Evolutionary conservation across 1,139 yeast genomes (phyloP), one percentile per base, ranked within the genome.

Genomic region (Suhomyces bribrorum): DNA sequence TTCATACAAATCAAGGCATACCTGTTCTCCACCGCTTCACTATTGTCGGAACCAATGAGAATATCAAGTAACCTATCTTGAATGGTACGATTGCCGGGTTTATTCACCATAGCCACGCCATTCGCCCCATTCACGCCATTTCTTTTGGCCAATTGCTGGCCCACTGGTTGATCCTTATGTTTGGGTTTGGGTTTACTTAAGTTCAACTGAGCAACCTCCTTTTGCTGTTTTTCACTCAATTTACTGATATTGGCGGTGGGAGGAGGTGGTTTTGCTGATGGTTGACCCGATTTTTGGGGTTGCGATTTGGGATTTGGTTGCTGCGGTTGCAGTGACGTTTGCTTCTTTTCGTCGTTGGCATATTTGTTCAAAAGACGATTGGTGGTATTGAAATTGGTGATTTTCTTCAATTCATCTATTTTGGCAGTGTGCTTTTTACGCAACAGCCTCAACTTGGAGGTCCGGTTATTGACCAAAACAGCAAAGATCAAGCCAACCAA

Each of bases 321-420:
- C 12, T 17, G 15, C 18, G 11, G 7, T 22, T 31, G 26, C 17
- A 12, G n/a, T 14, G 14, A 11, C 14, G 7, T n/a, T 14, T 17
- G 36, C 29, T 62, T 64, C 32, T 57, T 64, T 7, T 61, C 51
- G 5, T 72, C 78, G 33, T 68, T 65, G 2, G 79, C 81, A 52
- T 80, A 89, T 50, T 89, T 73, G 38, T 73, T 77, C 35, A 92
- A 65, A 40, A 90, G 69, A 12, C 86, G 81, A 57, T 79, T 81
- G 1, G 97, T 87, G 14, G 83, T 75, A 51, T 84, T 78, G 60
- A 81, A 92, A 51, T 86, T 86, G 15, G 96, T 86, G 50, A 78
- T 73, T 43, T 80, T 78, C 61, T 90, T 90, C 61, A 90, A 69
- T 43, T 85, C 89, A 14, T 81, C 83, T 34, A 90, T 74, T 59